Evolutionary conservation across 306 rosid genomes (phyloP).

Genomic region (Lathyrus oleraceus): DNA sequence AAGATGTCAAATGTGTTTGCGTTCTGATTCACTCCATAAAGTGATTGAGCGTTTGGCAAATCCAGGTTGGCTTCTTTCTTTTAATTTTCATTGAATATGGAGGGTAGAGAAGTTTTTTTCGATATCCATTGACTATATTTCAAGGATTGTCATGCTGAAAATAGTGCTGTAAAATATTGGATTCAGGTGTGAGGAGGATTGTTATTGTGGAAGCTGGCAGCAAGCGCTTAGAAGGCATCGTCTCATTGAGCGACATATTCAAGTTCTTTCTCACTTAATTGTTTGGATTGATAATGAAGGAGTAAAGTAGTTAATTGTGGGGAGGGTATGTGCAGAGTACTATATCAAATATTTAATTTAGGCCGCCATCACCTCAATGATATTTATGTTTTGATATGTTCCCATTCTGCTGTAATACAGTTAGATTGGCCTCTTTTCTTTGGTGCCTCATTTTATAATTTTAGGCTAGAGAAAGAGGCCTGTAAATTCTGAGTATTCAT

Average conservation of each 20-base stretch:
- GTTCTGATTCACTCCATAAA: slow-evolving; percentile 83
- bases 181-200: slow-evolving; percentile 81
- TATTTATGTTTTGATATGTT: slow-evolving; percentile 45
- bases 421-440: slow-evolving; percentile 75
- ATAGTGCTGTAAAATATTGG: slow-evolving; percentile 20
- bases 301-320: no score
- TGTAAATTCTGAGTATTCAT: slow-evolving; percentile 64
- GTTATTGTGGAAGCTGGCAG: slow-evolving; percentile 96
- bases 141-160: not conserved
- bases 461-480: slow-evolving; percentile 76
- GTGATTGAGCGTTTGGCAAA: slow-evolving; percentile 88
- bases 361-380: slow-evolving; percentile 41
- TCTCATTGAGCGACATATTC: slow-evolving; percentile 79
- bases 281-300: slow-evolving; percentile 29
- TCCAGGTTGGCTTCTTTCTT: slow-evolving; percentile 57
- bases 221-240: slow-evolving; percentile 87
- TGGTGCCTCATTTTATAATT: slow-evolving; percentile 63
- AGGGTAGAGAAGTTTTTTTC: not conserved
- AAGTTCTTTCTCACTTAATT: slow-evolving; percentile 75
- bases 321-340: slow-evolving; percentile 36
- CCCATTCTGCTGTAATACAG: slow-evolving; percentile 59
- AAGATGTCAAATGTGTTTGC: slow-evolving; percentile 95
- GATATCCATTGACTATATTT: slow-evolving; percentile 1
- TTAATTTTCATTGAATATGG: slow-evolving; percentile 1
- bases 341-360: slow-evolving; percentile 23